A percentile compares a stretch with the other conserved stretches of the same genome.
Evolutionary conservation across 176 grass and related monocot genomes (phyloP).

Genomic region (Musa acuminata): DNA sequence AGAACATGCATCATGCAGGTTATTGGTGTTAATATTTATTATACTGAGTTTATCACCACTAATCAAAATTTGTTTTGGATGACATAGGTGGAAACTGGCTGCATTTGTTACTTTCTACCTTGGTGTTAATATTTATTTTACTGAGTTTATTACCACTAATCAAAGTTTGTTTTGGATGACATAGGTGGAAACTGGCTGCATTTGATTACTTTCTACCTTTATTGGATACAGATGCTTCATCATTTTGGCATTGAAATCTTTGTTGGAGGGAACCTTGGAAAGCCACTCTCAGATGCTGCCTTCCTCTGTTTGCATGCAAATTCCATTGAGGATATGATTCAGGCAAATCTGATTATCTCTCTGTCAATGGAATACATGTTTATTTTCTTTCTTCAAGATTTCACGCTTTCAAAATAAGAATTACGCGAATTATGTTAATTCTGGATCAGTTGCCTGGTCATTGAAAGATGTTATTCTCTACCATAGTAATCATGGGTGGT

Average conservation of each 20-base stretch:
- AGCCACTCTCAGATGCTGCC: conserved; percentile 16
- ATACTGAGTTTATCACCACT: too few relatives aligned
- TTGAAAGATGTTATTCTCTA: too few relatives aligned
- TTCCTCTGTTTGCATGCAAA: conserved; percentile 1
- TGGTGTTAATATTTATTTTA: too few relatives aligned
- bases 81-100: not conserved
- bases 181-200: not conserved
- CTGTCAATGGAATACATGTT: not conserved
- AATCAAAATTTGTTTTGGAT: not conserved
- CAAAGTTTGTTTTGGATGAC: not conserved
- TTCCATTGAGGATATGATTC: conserved; percentile 9
- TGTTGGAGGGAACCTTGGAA: conserved; percentile 17
- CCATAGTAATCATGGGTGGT: too few relatives aligned
- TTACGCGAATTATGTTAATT: too few relatives aligned
- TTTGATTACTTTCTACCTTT: not conserved
- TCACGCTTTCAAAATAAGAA: not conserved
- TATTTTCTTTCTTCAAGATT: not conserved
- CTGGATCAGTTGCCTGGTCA: too few relatives aligned
- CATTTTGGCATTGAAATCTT: conserved; percentile 16
- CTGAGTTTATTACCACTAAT: too few relatives aligned
- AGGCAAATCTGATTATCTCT: conserved; percentile 2
- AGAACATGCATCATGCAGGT: too few relatives aligned
- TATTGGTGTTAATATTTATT: not conserved
- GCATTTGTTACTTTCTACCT: not conserved
- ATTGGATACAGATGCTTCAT: conserved; percentile 11